Evolutionary conservation across 352 stramenopile species (phyloP), one percentile per base, ranked within the genome.

Genomic region (Pythium volutum): DNA sequence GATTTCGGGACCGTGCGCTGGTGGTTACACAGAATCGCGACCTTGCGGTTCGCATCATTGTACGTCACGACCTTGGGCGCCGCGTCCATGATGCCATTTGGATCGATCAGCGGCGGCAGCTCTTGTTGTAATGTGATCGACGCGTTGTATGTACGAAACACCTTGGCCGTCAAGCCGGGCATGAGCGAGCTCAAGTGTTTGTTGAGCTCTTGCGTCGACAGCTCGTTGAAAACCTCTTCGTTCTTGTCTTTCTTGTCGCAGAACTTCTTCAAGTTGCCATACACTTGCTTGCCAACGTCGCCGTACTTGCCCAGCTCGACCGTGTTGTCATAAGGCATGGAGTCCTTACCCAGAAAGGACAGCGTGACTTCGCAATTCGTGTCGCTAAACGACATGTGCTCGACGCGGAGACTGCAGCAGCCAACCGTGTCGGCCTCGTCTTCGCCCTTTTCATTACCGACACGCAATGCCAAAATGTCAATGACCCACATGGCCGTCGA

Each of bases 91-190:
- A 71, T 76, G 11, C 81, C 81, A 22, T 86, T 62, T 2, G 73
- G 72, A 39, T 92, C 81, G 23, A 93, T 59, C 3, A 69, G 63
- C 2, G 67, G 61, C 42, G 83, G 85, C 39, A 99, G 77, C 77
- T 99, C 92, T 69, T 98, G 93, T 72, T 99, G 94, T 29, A 99
- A 81, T 36, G 97, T 99, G 45, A 99, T 92, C 1, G 96, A 99
- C 5, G 98, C 98, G 80, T 99, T 99, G 84, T 98, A 99, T 29
- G 98, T 99, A 98, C 98, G 96, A 76, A 99, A 99, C 0, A 99
- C 98, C 77, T 99, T 99, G 48, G 97, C 98, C 31, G 95, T 98
- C 5, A 99, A 80, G 1, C 98, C 98, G 20, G 97, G 94, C 97
- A 99, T 99, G 49, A 99, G 91, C 31, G 85, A 97, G 61, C 97